Evolutionary conservation across 2,329 filamentous ascomycete genomes (phyloP).

Genomic region (Phaeosphaeriaceae sp.): DNA sequence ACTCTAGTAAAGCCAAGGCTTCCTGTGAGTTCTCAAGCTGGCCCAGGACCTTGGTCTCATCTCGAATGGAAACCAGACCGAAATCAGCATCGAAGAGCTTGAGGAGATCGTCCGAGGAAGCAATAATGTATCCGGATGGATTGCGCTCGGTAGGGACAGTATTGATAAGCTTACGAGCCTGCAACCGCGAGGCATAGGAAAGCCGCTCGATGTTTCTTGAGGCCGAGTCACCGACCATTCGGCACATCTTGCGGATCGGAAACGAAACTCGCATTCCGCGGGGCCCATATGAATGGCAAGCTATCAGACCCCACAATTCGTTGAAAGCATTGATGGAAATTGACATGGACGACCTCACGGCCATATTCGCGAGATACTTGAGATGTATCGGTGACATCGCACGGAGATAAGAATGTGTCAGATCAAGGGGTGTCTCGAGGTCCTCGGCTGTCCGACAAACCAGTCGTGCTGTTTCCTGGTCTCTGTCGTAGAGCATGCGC

Average conservation of each 20-base stretch:
- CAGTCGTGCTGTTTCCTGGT: conserved; percentile 78
- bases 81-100: conserved; percentile 88
- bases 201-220: conserved; percentile 87
- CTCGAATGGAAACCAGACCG: conserved; percentile 80
- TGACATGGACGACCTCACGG: conserved; percentile 91
- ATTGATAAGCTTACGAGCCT: conserved; percentile 87
- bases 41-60: conserved; percentile 88
- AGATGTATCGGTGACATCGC: conserved; percentile 91
- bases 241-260: conserved; percentile 90
- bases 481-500: conserved; percentile 83
- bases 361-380: conserved; percentile 89
- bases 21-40: conserved; percentile 79
- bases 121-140: conserved; percentile 87
- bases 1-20: conserved; percentile 82
- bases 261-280: conserved; percentile 90
- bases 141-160: conserved; percentile 81
- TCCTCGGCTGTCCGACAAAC: conserved; percentile 80
- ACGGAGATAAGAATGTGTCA: conserved; percentile 83
- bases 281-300: conserved; percentile 80
- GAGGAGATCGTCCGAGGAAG: conserved; percentile 83
- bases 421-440: conserved; percentile 76
- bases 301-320: conserved; percentile 86
- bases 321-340: conserved; percentile 88
- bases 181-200: conserved; percentile 83
- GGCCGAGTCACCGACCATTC: conserved; percentile 82